phyloP scores from a whole-genome alignment of 148 eudicot species.

The Simmondsia chinensis region DNA sequence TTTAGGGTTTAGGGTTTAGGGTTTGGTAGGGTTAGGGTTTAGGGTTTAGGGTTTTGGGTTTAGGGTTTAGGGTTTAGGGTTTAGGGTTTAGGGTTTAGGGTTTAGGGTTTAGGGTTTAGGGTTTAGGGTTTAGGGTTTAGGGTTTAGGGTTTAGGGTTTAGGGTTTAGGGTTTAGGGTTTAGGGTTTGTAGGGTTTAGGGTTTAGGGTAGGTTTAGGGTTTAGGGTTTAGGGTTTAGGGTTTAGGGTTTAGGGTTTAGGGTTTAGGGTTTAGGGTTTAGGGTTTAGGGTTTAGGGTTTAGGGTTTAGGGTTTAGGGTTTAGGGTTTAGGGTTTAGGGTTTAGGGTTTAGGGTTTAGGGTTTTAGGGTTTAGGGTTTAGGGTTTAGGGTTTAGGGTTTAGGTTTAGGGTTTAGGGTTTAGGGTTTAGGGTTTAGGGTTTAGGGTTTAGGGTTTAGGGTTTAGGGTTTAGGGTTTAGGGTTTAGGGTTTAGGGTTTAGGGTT shows the following conservation, averaged over 20 bases:
- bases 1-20: conserved; percentile 16
- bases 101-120: conserved; percentile 18
- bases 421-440: conserved; percentile 6
- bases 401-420: conserved; percentile 4
- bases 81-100: conserved; percentile 15
- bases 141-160: conserved; percentile 23
- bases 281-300: background rate
- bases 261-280: background rate
- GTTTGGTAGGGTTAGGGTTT: conserved; percentile 15
- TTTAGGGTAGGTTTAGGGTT: conserved; percentile 16
- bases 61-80: conserved; percentile 17
- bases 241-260: conserved; percentile 2
- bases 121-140: conserved; percentile 16
- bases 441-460: conserved; percentile 2
- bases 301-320: background rate
- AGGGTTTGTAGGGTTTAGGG: conserved; percentile 16
- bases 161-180: conserved; percentile 23
- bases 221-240: conserved; percentile 11
- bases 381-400: conserved; percentile 1
- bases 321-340: conserved; percentile 16
- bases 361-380: conserved; percentile 1
- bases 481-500: conserved; percentile 12
- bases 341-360: conserved; percentile 11
- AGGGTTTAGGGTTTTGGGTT: conserved; percentile 17
- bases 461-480: conserved; percentile 8